Percentiles rank a stretch among this genome's conserved stretches.
Conservation (phyloP, 106 monocot genomes). For the Platanthera zijinensis region DNA sequence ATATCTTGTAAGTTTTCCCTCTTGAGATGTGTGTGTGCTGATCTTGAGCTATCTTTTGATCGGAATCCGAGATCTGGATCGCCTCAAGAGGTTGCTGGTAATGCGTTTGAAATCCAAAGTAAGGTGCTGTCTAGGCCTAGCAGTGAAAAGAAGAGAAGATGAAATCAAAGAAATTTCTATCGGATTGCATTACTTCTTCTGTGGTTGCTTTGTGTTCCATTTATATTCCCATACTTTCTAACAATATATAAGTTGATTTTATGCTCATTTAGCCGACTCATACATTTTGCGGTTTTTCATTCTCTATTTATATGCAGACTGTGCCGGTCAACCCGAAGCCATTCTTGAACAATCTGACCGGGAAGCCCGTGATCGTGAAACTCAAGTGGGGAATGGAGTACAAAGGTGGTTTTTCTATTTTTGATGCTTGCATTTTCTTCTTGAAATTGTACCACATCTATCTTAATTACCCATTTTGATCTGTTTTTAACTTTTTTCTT, state of each 20-base stretch:
- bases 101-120: no score
- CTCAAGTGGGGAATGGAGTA: conserved; percentile 99
- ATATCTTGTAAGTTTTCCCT: no score
- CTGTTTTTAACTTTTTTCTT: background rate
- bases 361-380: conserved; percentile 91
- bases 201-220: no score
- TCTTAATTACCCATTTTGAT: background rate
- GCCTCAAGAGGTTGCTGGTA: no score
- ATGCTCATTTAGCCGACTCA: background rate
- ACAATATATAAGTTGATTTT: background rate
- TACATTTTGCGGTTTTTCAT: background rate
- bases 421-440: background rate
- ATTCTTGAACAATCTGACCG: conserved; percentile 90
- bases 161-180: no score
- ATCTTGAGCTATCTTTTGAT: no score
- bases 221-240: no score
- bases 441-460: background rate
- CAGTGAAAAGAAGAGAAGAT: no score
- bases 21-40: no score
- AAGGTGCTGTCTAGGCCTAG: no score
- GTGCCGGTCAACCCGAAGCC: conserved; percentile 95
- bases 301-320: conserved; percentile 33
- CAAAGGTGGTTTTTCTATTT: conserved; percentile 44
- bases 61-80: no score
- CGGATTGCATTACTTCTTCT: no score